Conservation (phyloP, 164 flowering plant genomes). For the Sextonia rubra region DNA sequence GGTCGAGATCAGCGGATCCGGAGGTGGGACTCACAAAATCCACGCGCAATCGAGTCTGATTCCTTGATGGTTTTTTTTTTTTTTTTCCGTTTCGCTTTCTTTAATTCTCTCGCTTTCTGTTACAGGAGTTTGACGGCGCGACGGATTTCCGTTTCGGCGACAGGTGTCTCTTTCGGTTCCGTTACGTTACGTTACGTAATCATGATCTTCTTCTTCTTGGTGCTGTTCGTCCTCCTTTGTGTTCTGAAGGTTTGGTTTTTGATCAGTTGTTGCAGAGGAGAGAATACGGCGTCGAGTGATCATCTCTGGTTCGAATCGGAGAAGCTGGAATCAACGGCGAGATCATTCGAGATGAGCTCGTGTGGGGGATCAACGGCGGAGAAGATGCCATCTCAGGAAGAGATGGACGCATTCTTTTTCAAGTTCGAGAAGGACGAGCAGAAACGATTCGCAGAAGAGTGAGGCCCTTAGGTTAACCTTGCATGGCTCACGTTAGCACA, state of each 20-base stretch:
- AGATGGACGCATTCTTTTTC: conserved; percentile 67
- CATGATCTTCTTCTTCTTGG: background rate
- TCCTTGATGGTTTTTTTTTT: background rate
- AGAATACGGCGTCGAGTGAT: conserved; percentile 34
- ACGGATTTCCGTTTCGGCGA: conserved; percentile 17
- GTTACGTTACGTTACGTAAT: too few species aligned
- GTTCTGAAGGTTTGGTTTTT: too few species aligned
- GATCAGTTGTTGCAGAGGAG: conserved; percentile 36
- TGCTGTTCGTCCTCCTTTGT: background rate
- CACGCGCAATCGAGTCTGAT: background rate
- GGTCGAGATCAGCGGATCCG: conserved; percentile 36
- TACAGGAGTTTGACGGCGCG: conserved; percentile 22
- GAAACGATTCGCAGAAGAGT: conserved; percentile 64
- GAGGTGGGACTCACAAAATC: conserved; percentile 25
- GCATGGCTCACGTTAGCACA: conserved; percentile 18
- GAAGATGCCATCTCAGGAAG: conserved; percentile 39
- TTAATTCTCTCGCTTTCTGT: conserved; percentile 7
- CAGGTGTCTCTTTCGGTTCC: conserved; percentile 17
- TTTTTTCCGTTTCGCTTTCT: conserved; percentile 6
- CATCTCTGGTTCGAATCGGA: conserved; percentile 24
- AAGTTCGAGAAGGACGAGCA: conserved; percentile 46
- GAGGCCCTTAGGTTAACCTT: conserved; percentile 29
- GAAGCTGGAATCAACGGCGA: conserved; percentile 33
- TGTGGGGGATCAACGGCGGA: conserved; percentile 13
- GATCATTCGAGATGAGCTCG: conserved; percentile 5